phyloP scores from a whole-genome alignment of 2,329 filamentous ascomycete genomes.

The Lojkania enalia region DNA sequence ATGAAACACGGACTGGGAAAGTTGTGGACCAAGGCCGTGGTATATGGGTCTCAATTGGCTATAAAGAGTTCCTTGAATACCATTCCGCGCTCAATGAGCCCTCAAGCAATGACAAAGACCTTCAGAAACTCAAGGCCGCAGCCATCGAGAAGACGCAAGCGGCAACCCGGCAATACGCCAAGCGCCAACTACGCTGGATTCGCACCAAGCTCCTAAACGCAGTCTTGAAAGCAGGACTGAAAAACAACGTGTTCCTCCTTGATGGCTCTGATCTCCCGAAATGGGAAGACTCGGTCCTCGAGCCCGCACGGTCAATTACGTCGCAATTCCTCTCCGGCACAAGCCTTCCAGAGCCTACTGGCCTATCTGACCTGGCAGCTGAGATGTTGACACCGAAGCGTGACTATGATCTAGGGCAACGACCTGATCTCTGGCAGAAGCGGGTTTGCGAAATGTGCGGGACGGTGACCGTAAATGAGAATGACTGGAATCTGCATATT shows the following conservation, averaged over 20 bases:
- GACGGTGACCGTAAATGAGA: conserved; percentile 57
- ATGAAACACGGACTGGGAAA: conserved; percentile 44
- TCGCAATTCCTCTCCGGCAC: conserved; percentile 62
- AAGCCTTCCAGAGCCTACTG: conserved; percentile 56
- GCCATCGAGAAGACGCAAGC: conserved; percentile 77
- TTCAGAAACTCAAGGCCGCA: conserved; percentile 59
- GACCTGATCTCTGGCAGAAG: conserved; percentile 52
- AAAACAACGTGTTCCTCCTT: conserved; percentile 71
- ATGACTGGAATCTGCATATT: conserved; percentile 62
- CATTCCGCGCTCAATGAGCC: conserved; percentile 45
- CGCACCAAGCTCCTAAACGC: conserved; percentile 76
- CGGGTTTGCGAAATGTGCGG: conserved; percentile 73
- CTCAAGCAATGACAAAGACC: conserved; percentile 42
- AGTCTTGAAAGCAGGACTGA: conserved; percentile 58
- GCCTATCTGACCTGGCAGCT: conserved; percentile 60
- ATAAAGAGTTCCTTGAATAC: conserved; percentile 84
- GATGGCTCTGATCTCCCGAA: conserved; percentile 71
- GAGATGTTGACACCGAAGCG: conserved; percentile 62
- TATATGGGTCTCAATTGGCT: conserved; percentile 97
- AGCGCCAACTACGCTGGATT: conserved; percentile 84
- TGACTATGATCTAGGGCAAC: conserved; percentile 49
- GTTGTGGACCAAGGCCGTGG: conserved; percentile 74
- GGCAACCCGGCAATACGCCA: conserved; percentile 86
- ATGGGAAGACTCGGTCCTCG: conserved; percentile 67
- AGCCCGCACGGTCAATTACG: conserved; percentile 66